Evolutionary conservation across 192 early-diverging fungal species (phyloP), one percentile per base, ranked within the genome.

Genomic region (Glomus cerebriforme): DNA sequence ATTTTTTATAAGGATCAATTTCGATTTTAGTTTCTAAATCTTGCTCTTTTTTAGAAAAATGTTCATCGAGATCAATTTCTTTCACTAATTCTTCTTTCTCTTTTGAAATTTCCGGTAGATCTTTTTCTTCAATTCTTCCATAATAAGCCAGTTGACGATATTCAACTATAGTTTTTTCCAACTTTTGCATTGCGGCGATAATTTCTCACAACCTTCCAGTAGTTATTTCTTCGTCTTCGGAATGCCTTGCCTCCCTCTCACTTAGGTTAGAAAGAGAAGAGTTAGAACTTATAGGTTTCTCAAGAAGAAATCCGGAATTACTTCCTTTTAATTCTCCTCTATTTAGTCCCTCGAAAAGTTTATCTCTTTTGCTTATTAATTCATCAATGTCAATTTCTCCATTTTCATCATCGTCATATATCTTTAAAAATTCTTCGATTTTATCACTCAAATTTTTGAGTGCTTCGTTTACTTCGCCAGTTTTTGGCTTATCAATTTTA

Each of bases 381-480:
- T 68, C 66, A 5, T 35, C 15, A 24, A 68, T 31, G 34, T 34
- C 32, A 6, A 68, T 35, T 68, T 68, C 66, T 68, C 27, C 34
- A 35, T 68, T 29, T 7, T 68, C 29, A 7, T 68, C 34, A 8
- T 29, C 66, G 24, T 68, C 66, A 68, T 68, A 68, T 68, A 68
- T 68, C 2, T 68, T 15, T 68, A 68, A 68, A 68, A 68, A 68
- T n/a, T 68, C 27, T 19, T 68, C 15, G 32, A 27, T 15, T 68
- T 68, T 68, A 8, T 68, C 66, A 68, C 5, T 68, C 27, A 68
- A 68, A 15, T 68, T 27, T 34, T 68, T 68, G 4, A 34, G 2
- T 15, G 32, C 5, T 35, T 68, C 4, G 15, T 34, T 68, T 68
- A 68, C 66, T 27, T 27, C 22, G 0, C 31, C 67, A n/a, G n/a